A percentile compares a stretch with the other conserved stretches of the same genome.
These are phyloP conservation scores for Spinacia oleracea DNA, from an alignment of 179 eudicot genomes.

Conservation along the genomic window DNA sequence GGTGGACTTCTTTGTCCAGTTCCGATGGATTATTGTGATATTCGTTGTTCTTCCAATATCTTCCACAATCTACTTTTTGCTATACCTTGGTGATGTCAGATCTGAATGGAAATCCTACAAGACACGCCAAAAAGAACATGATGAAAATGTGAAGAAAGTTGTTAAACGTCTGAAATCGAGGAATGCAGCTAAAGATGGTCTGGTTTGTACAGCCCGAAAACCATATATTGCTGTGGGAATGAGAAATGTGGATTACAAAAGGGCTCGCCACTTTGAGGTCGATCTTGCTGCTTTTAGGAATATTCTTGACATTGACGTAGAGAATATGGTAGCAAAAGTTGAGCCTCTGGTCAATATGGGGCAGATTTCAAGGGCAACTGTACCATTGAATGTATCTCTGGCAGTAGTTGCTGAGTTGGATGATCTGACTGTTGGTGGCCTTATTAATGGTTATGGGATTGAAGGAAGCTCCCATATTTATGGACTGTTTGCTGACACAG, in stretches of 20 bases:
- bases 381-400: slow-evolving; percentile 90
- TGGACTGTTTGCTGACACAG: slow-evolving; percentile 91
- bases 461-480: slow-evolving; percentile 96
- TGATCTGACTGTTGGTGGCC: slow-evolving; percentile 96
- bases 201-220: slow-evolving; percentile 90
- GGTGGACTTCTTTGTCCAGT: slow-evolving; percentile 84
- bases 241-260: slow-evolving; percentile 94
- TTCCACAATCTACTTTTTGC: slow-evolving; percentile 65
- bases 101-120: slow-evolving; percentile 79
- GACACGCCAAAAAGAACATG: slow-evolving; percentile 82
- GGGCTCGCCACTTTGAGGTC: slow-evolving; percentile 92
- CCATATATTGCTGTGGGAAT: slow-evolving; percentile 95
- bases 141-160: slow-evolving; percentile 82
- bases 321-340: slow-evolving; percentile 72
- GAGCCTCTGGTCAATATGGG: slow-evolving; percentile 99
- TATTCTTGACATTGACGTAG: slow-evolving; percentile 64
- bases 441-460: slow-evolving; percentile 92
- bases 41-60: slow-evolving; percentile 89
- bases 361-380: slow-evolving; percentile 78
- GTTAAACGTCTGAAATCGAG: slow-evolving; percentile 75
- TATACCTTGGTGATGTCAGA: slow-evolving; percentile 72
- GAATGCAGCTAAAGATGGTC: slow-evolving; percentile 80
- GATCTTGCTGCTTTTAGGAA: slow-evolving; percentile 88
- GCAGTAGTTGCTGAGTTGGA: slow-evolving; percentile 98
- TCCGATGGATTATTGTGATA: slow-evolving; percentile 88